Conservation (phyloP, 257 asterid species). For the Osmanthus fragrans region DNA sequence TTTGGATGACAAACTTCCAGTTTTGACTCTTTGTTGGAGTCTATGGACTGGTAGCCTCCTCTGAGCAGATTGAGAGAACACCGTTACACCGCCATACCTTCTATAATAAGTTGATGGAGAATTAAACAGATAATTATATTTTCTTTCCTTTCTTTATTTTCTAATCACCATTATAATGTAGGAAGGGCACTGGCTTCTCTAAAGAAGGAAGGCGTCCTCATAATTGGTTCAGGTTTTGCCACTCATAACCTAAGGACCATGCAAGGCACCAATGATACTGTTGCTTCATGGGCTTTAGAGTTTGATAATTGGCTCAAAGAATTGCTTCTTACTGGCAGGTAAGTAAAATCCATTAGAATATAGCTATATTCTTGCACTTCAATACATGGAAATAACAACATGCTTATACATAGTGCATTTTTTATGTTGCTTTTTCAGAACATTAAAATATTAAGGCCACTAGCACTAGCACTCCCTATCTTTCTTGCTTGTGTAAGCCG, state of each 20-base stretch:
- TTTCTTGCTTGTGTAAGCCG: constrained; percentile 7
- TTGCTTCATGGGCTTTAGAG: constrained; percentile 68
- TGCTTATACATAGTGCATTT: background rate
- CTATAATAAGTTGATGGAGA: background rate
- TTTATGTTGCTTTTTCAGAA: background rate
- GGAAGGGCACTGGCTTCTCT: constrained; percentile 75
- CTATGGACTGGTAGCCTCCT: background rate
- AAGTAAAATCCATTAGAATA: background rate
- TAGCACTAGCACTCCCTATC: background rate
- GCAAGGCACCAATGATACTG: constrained; percentile 23
- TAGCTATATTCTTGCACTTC: background rate
- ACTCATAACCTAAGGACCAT: constrained; percentile 62
- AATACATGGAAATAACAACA: background rate
- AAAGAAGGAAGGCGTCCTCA: constrained; percentile 70
- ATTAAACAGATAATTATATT: too few species aligned
- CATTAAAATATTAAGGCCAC: background rate
- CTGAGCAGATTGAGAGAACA: background rate
- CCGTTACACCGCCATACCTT: background rate
- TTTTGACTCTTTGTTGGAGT: background rate
- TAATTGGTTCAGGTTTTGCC: constrained; percentile 81
- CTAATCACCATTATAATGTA: constrained; percentile 65
- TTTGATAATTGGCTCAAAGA: constrained; percentile 68
- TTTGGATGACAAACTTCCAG: background rate
- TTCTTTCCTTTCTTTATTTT: too few species aligned
- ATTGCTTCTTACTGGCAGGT: constrained; percentile 65